Conservation (phyloP, 176 grass and related monocot genomes). For the Aegilops tauschii region DNA sequence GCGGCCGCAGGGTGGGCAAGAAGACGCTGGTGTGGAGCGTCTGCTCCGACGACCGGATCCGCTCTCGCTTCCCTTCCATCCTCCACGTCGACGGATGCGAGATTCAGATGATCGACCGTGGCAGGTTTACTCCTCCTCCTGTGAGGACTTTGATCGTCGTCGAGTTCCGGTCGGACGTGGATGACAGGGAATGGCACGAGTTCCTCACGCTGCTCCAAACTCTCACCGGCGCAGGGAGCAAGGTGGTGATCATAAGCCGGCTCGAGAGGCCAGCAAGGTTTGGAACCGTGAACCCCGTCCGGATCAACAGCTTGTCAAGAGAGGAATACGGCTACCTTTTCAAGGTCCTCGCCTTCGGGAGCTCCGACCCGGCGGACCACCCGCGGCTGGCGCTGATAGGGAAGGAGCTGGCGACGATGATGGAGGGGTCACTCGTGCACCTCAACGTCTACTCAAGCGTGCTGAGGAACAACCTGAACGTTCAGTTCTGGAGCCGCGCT, state of each 20-base stretch:
- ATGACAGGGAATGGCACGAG: neutral
- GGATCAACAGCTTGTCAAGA: neutral
- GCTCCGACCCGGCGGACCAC: constrained; percentile 17
- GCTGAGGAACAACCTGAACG: neutral
- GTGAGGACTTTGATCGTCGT: constrained; percentile 8
- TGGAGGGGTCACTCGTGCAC: constrained; percentile 19
- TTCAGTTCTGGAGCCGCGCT: constrained; percentile 19
- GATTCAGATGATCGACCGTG: neutral
- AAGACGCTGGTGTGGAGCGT: constrained; percentile 8
- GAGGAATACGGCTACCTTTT: constrained; percentile 38
- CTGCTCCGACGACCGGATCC: constrained; percentile 10
- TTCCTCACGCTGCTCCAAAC: neutral
- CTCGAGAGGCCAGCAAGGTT: neutral
- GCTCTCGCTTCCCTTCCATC: neutral
- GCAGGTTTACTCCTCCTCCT: neutral
- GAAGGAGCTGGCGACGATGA: constrained; percentile 8
- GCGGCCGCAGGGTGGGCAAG: constrained; percentile 18
- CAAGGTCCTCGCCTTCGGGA: constrained; percentile 35
- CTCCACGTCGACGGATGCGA: constrained; percentile 17
- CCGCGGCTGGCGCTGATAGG: neutral
- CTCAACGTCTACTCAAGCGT: constrained; percentile 23
- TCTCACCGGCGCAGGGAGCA: neutral
- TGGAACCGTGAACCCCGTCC: neutral
- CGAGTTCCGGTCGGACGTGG: neutral
- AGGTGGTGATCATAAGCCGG: constrained; percentile 26